Evolutionary conservation across 2,329 filamentous ascomycete species (phyloP).

Genomic region (Clonostachys sp.): DNA sequence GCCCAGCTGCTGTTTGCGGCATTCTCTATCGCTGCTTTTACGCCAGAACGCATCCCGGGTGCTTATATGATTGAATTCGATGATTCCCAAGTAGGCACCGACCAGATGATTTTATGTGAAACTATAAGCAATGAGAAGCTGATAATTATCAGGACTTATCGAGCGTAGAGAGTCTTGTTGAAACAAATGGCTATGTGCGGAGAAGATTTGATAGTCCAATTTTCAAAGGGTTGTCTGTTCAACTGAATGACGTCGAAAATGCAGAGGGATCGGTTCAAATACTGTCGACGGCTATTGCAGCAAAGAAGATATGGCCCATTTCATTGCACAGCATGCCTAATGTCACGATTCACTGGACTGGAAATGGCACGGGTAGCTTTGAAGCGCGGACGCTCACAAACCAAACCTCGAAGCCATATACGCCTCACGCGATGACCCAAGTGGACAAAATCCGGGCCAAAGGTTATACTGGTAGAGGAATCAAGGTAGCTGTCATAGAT

Average conservation of each 20-base stretch:
- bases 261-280: conserved; percentile 17
- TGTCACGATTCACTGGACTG: conserved; percentile 38
- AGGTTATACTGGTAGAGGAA: conserved; percentile 34
- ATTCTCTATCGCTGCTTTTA: too few species aligned
- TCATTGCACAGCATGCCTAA: conserved; percentile 36
- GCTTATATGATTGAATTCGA: conserved; percentile 27
- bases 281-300: not conserved
- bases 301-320: conserved; percentile 37
- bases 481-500: conserved; percentile 41
- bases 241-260: conserved; percentile 30
- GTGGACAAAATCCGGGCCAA: conserved; percentile 37
- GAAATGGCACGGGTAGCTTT: conserved; percentile 11
- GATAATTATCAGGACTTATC: not conserved
- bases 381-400: not conserved
- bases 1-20: too few species aligned
- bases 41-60: conserved; percentile 4
- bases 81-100: conserved; percentile 34
- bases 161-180: not conserved
- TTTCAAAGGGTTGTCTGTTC: conserved; percentile 41
- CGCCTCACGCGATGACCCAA: conserved; percentile 36
- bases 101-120: not conserved
- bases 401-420: conserved; percentile 1
- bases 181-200: conserved; percentile 12
- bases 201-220: conserved; percentile 35
- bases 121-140: not conserved